Evolutionary conservation across 805 yeast species (phyloP), one percentile per base, ranked within the genome.

Genomic region (Cyberlindnera galapagoensis): DNA sequence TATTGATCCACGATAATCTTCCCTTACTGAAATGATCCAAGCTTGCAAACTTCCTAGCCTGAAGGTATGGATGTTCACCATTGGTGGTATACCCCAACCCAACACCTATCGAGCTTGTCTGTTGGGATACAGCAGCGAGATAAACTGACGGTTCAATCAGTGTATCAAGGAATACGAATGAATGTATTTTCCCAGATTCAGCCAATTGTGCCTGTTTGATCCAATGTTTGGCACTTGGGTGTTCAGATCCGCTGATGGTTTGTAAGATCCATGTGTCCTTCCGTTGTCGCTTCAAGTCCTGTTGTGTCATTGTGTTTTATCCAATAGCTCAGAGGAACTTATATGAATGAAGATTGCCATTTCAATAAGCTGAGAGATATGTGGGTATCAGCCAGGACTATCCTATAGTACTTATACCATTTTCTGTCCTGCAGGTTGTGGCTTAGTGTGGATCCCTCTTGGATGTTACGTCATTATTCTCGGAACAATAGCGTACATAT

Each of bases 1-100:
- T 61, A 59, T 58, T 52, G 20, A 61, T 63, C 68, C 68, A 62
- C 15, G 67, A 68, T 34, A 63, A 34, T 39, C 68, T 46, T 7
- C 68, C 68, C 10, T 51, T 46, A 7, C 64, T 56, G 34, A 62
- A 46, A 35, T 62, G 66, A 35, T 62, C 68, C 26, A 63, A 47
- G 2, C 67, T 59, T 9, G 65, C 60, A 28, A 61, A 42, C 31
- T 65, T 47, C 37, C 66, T 45, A 12, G 65, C 54, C 17, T 62
- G 55, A 35, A 54, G 58, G 30, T 57, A 62, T 3, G 67, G 67
- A 7, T 54, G 55, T 27, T 62, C 67, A 32, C 61, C 58, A 12
- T 61, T 48, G 9, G 66, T 62, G 12, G 59, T 31, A 21, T 35
- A 35, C 3, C 25, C 51, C 23, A 56, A 51, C 4, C 64, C 57